A percentile compares a stretch with the other conserved stretches of the same genome.
Conservation (phyloP, 2,329 filamentous ascomycete genomes). For the Aspergillus vadensis region DNA sequence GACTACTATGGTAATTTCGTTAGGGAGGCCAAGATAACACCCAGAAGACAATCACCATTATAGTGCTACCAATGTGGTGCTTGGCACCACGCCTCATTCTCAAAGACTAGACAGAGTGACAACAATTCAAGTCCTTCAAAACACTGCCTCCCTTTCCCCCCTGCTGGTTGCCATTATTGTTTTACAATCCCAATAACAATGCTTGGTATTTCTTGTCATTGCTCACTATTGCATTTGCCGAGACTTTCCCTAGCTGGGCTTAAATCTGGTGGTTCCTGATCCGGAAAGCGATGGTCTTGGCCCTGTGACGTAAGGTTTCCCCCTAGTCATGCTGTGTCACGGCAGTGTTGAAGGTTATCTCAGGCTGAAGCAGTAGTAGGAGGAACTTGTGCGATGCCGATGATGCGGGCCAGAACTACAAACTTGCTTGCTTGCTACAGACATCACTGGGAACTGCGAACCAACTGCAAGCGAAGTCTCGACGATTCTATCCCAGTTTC, state of each 20-base stretch:
- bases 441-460: not conserved
- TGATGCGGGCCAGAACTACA: not conserved
- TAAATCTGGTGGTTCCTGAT: slow-evolving; percentile 5
- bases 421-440: not conserved
- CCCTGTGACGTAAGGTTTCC: slow-evolving; percentile 19
- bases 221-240: slow-evolving; percentile 12
- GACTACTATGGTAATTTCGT: too few species aligned
- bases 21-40: not conserved
- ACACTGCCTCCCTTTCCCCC: not conserved
- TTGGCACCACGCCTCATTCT: slow-evolving; percentile 4
- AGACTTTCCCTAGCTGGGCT: slow-evolving; percentile 9
- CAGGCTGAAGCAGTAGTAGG: not conserved
- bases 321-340: slow-evolving; percentile 4
- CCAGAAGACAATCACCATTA: not conserved
- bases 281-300: slow-evolving; percentile 16
- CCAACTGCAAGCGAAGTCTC: slow-evolving; percentile 15
- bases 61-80: not conserved
- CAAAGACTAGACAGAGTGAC: not conserved
- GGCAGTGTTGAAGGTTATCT: slow-evolving; percentile 1
- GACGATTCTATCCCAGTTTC: slow-evolving; percentile 10
- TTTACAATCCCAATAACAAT: slow-evolving; percentile 11
- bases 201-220: slow-evolving; percentile 16
- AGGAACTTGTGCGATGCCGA: not conserved
- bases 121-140: not conserved
- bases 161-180: slow-evolving; percentile 1